Evolutionary conservation across 1,284 basidiomycete species (phyloP), one percentile per base, ranked within the genome.

Genomic region (Stereum hirsutum): DNA sequence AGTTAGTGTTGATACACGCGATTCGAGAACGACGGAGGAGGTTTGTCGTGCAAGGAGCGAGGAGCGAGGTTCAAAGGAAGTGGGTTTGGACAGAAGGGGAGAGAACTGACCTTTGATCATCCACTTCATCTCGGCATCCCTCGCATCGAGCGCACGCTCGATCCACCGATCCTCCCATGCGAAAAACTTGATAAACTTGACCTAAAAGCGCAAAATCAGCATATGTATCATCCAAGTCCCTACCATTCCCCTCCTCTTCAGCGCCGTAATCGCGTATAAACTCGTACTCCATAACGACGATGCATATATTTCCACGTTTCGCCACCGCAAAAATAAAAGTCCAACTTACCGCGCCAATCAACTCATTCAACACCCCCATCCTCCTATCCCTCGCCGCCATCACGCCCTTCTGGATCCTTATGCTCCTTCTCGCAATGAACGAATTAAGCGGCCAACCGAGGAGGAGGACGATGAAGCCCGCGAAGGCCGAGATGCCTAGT

Each of bases 151-250:
- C 0, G 67, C 69, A 1, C 75, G 68, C 17, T 71, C 57, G 39
- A 87, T 81, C 86, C 85, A 89, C 11, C 72, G 66, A 27, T 78
- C 74, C 53, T 89, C 85, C 86, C 86, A 89, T 4, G 84, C 85
- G 49, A 89, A 89, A 63, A 89, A 87, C 54, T 92, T 92, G 67
- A 92, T 84, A 55, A 91, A 89, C 54, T 87, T 88, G 49, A 87
- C n/a, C n/a, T n/a, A n/a, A n/a, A n/a, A n/a, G n/a, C n/a, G n/a
- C n/a, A n/a, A n/a, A n/a, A n/a, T n/a, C n/a, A n/a, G n/a, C n/a
- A n/a, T n/a, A n/a, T n/a, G n/a, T n/a, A n/a, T n/a, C n/a, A n/a
- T n/a, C n/a, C n/a, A n/a, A n/a, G n/a, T n/a, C n/a, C n/a, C n/a
- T n/a, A n/a, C n/a, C n/a, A n/a, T n/a, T n/a, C n/a, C n/a, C n/a